Evolutionary conservation across 257 asterid genomes (phyloP), one percentile per base, ranked within the genome.

Genomic region (Petrea volubilis): DNA sequence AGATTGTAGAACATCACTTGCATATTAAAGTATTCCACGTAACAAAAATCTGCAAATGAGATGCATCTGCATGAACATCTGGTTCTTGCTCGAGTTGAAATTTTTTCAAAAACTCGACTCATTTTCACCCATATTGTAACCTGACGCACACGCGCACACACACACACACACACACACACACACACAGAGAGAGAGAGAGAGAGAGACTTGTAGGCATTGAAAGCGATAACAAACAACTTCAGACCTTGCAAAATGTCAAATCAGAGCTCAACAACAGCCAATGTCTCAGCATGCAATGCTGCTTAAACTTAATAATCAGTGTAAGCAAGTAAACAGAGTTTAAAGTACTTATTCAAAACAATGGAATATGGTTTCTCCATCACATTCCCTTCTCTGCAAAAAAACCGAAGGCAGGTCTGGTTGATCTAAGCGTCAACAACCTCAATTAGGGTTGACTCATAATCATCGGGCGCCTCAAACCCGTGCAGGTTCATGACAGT

Each of bases 401-500:
- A 64, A 18, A 65, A 47, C 7, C n/a, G 58, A 7, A 34, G 49
- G 5, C 6, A 10, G 18, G 34, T 44, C n/a, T n/a, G 21, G 6
- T 25, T 49, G 21, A 28, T 60, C 86, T 89, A 87, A 15, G 73
- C 68, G 75, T 84, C 96, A 33, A 75, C 90, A 13, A 90, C 94
- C 83, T 92, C 96, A 17, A 92, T 86, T 10, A 92, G 80, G 78
- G 91, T 86, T 41, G 93, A 67, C 94, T 92, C 98, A 12, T 92
- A 92, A 62, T 92, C 98, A 11, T 61, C 51, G 4, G 96, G 98
- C 0, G 96, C 98, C 83, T 86, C 92, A 8, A 80, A 79, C 3
- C 98, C 98, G 7, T 92, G 98, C 1, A 92, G 84, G 87, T 90
- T 92, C 85, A 92, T 92, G 20, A 92, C 90, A 0, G 98, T 92